phyloP scores from a whole-genome alignment of 2,329 filamentous ascomycete genomes.

The Didymella sp. region DNA sequence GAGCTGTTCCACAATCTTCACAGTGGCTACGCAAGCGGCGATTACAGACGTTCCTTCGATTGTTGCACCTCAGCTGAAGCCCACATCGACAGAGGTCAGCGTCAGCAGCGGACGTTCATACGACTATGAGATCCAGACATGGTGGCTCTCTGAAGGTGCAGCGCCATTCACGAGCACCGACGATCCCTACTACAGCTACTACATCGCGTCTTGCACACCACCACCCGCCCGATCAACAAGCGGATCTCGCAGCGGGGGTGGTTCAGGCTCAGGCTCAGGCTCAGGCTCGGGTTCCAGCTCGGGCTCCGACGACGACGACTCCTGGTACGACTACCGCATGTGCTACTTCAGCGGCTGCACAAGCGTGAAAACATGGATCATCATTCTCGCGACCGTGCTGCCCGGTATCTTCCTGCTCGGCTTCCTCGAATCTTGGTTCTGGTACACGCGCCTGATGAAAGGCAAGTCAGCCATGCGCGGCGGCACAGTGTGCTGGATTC shows the following conservation, averaged over 20 bases:
- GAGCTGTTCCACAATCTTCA: conserved; percentile 36
- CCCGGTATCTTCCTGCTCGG: conserved; percentile 43
- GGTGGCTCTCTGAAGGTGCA: conserved; percentile 34
- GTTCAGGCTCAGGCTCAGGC: neutral
- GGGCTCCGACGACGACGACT: conserved; percentile 5
- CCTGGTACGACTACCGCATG: conserved; percentile 15
- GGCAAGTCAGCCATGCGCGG: conserved; percentile 40
- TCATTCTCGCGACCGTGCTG: conserved; percentile 38
- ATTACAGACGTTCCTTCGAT: conserved; percentile 31
- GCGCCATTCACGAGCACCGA: conserved; percentile 34
- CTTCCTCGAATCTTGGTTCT: conserved; percentile 43
- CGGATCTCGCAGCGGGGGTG: conserved; percentile 7
- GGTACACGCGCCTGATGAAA: conserved; percentile 47
- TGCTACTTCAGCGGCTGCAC: conserved; percentile 23
- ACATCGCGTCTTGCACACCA: conserved; percentile 36
- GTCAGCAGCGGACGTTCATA: conserved; percentile 16
- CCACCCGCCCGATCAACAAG: conserved; percentile 21
- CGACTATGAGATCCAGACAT: conserved; percentile 31
- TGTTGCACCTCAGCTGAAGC: conserved; percentile 34
- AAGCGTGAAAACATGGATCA: conserved; percentile 34
- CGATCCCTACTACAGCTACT: conserved; percentile 35
- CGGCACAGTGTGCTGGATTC: conserved; percentile 43
- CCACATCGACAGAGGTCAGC: conserved; percentile 28
- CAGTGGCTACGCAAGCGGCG: conserved; percentile 27
- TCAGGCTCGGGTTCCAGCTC: neutral